phyloP scores from a whole-genome alignment of 2,329 filamentous ascomycete genomes.

The Aspergillus brasiliensis region DNA sequence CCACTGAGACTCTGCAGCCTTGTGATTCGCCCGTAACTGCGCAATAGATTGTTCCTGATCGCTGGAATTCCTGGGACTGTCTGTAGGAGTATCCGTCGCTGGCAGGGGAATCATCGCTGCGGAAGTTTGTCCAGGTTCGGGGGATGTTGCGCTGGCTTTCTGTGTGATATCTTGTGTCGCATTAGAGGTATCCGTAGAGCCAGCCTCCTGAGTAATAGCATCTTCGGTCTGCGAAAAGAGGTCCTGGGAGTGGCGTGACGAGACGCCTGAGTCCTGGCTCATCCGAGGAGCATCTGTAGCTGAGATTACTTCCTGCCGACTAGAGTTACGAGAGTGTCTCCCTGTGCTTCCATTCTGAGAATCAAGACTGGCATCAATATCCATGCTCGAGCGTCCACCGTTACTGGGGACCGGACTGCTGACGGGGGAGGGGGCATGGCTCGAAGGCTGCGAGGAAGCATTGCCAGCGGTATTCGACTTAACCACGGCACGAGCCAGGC shows the following conservation, averaged over 20 bases:
- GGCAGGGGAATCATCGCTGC: slow-evolving; percentile 20
- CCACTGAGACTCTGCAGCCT: slow-evolving; percentile 59
- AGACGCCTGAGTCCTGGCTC: slow-evolving; percentile 33
- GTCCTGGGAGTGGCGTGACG: slow-evolving; percentile 32
- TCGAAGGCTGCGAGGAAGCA: slow-evolving; percentile 50
- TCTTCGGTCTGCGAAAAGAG: slow-evolving; percentile 19
- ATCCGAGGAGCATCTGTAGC: slow-evolving; percentile 19
- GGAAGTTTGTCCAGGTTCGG: not conserved
- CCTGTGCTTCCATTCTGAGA: slow-evolving; percentile 25
- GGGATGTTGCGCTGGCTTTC: not conserved
- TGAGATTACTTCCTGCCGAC: slow-evolving; percentile 14
- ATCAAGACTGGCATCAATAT: slow-evolving; percentile 33
- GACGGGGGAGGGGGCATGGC: slow-evolving; percentile 54
- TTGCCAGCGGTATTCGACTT: slow-evolving; percentile 62
- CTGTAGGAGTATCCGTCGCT: slow-evolving; percentile 17
- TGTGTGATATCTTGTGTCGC: not conserved
- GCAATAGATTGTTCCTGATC: slow-evolving; percentile 50
- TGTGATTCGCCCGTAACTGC: slow-evolving; percentile 53
- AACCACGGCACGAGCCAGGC: slow-evolving; percentile 83
- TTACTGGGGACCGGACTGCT: slow-evolving; percentile 54
- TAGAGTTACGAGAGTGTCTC: slow-evolving; percentile 19
- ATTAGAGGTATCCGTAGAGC: not conserved
- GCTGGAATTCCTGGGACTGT: slow-evolving; percentile 22
- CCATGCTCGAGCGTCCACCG: slow-evolving; percentile 42
- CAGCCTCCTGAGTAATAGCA: not conserved